Percentiles rank a stretch among this genome's conserved stretches.
These are phyloP conservation scores for Arthrobotrys sphaeroides DNA, from an alignment of 2,329 filamentous ascomycete species.

Conservation along the genomic window DNA sequence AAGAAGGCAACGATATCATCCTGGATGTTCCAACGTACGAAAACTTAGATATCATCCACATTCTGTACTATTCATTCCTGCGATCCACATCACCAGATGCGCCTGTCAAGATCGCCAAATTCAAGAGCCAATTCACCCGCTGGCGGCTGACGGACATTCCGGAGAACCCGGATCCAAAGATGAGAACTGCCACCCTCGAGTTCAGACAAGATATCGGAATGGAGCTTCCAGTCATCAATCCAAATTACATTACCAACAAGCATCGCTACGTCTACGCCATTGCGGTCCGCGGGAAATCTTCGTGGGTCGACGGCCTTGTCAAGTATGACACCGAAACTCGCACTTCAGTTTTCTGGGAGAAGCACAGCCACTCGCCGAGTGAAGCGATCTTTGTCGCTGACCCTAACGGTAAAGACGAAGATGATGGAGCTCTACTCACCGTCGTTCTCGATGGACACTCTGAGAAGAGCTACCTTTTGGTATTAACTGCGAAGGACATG, in stretches of 20 bases:
- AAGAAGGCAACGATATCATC: conserved; percentile 70
- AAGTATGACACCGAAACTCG: conserved; percentile 72
- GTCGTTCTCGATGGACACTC: conserved; percentile 71
- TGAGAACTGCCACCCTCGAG: conserved; percentile 35
- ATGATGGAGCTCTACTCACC: conserved; percentile 71
- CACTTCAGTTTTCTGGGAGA: conserved; percentile 68
- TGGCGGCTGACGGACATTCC: conserved; percentile 57
- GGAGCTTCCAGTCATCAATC: conserved; percentile 75
- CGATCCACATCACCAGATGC: conserved; percentile 67
- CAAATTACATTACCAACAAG: conserved; percentile 65
- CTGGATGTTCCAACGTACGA: conserved; percentile 74
- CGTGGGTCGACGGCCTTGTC: conserved; percentile 70
- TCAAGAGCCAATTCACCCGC: conserved; percentile 58
- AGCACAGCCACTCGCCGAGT: conserved; percentile 71
- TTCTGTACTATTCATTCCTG: conserved; percentile 76
- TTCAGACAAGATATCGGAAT: conserved; percentile 50
- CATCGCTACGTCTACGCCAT: conserved; percentile 72
- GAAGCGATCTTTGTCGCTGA: conserved; percentile 73
- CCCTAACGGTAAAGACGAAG: conserved; percentile 62
- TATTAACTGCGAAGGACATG: conserved; percentile 72
- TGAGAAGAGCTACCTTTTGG: conserved; percentile 72
- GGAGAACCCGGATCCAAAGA: conserved; percentile 2
- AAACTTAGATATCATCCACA: conserved; percentile 72
- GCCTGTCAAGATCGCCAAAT: conserved; percentile 63
- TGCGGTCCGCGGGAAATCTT: conserved; percentile 68